Base-by-base conservation (phyloP, 345 rosid species). In the Aquilaria yunnanensis region DNA sequence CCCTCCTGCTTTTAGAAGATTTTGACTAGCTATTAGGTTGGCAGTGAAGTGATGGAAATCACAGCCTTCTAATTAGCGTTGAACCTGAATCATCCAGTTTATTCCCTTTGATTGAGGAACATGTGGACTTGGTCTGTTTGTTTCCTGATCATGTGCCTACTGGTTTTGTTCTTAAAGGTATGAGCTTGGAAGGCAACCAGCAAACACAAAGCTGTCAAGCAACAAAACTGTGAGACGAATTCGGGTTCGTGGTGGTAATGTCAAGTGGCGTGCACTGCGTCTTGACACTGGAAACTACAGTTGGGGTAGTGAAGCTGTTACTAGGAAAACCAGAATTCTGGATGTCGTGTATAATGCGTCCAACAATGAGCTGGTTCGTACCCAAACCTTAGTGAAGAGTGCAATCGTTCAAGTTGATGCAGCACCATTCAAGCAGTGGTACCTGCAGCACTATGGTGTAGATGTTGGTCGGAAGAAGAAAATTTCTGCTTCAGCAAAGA, bases 301-400 rank as follows among this genome's bases (percentile, higher is more conserved):
- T 0, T 86, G 89, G 92, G 92, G 92, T 48, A 86, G 92, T 55
- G 93, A 84, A 68, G 90, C 93, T 2, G 85, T 80, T 48, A 82
- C 93, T 61, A 80, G 90, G 48, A 87, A 87, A 80, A 82, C 93
- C 16, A 84, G 90, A 49, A 70, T 87, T 54, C 88, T 87, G 3
- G 92, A 86, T 60, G 89, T 86, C 49, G 87, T 86, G 67, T 86
- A 85, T 81, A 85, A 85, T 64, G 92, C 92, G 2, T 83, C 89
- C 23, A 86, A 86, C 82, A 86, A 80, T 8, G 93, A 87, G 81
- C 74, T 87, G 41, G 90, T 87, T 3, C 84, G 93, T 65, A 87
- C 93, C 0, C 85, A 87, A 62, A 87, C 93, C 43, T 56, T 80
- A 64, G 84, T 80, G 53, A 80, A 80, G 70, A 70, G 80, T 67